phyloP scores from a whole-genome alignment of 1,139 yeast species.

The Arxiozyma bovina region DNA sequence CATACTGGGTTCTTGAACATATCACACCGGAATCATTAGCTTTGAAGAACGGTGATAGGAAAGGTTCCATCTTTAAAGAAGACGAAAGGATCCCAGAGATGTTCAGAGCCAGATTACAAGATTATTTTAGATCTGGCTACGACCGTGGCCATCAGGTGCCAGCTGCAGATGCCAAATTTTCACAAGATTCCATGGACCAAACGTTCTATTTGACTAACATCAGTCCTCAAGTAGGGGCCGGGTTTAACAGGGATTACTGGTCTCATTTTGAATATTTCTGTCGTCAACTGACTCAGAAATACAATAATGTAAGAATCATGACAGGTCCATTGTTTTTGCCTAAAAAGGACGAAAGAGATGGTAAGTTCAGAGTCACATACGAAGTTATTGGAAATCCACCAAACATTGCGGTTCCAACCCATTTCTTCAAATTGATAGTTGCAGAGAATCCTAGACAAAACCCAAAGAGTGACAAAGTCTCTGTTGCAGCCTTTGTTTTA shows the following conservation, averaged over 20 bases:
- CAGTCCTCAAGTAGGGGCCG: slow-evolving; percentile 96
- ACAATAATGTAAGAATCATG: slow-evolving; percentile 69
- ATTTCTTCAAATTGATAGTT: slow-evolving; percentile 81
- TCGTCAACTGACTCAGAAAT: slow-evolving; percentile 60
- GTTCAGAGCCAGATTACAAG: slow-evolving; percentile 68
- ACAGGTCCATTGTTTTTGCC: slow-evolving; percentile 95
- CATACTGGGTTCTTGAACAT: slow-evolving; percentile 91
- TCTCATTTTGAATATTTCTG: slow-evolving; percentile 90
- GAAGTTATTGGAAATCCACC: slow-evolving; percentile 98
- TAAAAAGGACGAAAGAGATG: slow-evolving; percentile 57
- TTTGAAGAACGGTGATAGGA: slow-evolving; percentile 51
- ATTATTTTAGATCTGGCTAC: slow-evolving; percentile 90
- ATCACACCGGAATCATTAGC: slow-evolving; percentile 68
- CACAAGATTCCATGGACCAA: slow-evolving; percentile 88
- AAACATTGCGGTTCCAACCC: slow-evolving; percentile 93
- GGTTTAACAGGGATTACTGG: slow-evolving; percentile 96
- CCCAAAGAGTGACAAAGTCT: slow-evolving; percentile 39
- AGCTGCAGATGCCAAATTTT: slow-evolving; percentile 91
- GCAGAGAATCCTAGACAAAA: slow-evolving; percentile 52
- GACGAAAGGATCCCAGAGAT: slow-evolving; percentile 73
- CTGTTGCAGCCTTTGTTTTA: slow-evolving; percentile 86
- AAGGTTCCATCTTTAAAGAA: slow-evolving; percentile 74
- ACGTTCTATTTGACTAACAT: slow-evolving; percentile 84
- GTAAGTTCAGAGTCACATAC: slow-evolving; percentile 73
- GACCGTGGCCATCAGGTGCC: slow-evolving; percentile 98